Percentiles rank a stretch among this genome's conserved stretches.
phyloP scores from a whole-genome alignment of 2,329 filamentous ascomycete species.

The Nothophaeocryptopus gaeumannii region DNA sequence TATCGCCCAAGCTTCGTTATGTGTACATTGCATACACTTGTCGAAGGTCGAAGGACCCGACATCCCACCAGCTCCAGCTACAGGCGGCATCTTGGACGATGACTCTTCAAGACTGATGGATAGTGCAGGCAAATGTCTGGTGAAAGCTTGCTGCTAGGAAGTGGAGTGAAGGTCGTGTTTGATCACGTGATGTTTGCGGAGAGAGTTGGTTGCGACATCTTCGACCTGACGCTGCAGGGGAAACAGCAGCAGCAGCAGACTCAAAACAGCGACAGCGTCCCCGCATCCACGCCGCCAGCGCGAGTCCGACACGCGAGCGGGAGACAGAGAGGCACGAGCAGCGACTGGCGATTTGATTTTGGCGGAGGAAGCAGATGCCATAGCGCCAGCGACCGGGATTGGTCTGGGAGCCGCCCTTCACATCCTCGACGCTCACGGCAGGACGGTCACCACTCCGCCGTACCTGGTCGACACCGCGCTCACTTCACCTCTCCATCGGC shows the following conservation, averaged over 20 bases:
- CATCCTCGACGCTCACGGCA: no score
- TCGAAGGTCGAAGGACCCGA: slow-evolving; percentile 65
- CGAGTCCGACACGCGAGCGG: background rate
- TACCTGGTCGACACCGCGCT: no score
- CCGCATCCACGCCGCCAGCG: no score
- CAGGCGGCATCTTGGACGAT: slow-evolving; percentile 32
- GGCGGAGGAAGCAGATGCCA: slow-evolving; percentile 5
- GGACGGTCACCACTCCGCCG: no score
- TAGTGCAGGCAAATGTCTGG: background rate
- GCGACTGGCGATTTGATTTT: background rate
- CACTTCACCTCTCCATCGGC: no score
- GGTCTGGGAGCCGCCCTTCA: no score
- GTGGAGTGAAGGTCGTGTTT: background rate
- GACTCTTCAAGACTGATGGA: background rate
- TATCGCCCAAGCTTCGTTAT: background rate
- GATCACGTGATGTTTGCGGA: background rate
- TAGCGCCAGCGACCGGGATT: slow-evolving; percentile 1
- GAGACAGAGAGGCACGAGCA: no score
- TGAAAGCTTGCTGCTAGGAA: background rate
- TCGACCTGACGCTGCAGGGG: no score
- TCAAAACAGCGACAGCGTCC: no score
- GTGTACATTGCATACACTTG: slow-evolving; percentile 55
- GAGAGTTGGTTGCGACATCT: background rate
- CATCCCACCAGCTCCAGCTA: slow-evolving; percentile 32
- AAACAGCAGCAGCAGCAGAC: no score